Evolutionary conservation across 805 yeast genomes (phyloP), one percentile per base, ranked within the genome.

Genomic region (Starmerella roubikii): DNA sequence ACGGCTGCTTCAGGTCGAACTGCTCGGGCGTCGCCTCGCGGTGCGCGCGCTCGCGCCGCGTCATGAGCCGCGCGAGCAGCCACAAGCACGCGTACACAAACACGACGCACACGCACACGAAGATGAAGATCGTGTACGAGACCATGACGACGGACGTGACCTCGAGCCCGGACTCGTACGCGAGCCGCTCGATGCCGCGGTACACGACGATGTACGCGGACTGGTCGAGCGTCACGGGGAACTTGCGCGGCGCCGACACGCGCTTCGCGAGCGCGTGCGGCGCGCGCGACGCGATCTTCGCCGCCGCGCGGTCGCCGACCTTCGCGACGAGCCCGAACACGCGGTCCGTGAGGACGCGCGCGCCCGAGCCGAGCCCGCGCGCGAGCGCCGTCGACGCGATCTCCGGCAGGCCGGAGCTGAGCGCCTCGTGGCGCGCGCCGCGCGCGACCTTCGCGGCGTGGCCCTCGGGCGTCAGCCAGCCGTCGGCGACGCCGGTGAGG

Each of bases 111-210:
- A 80, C 78, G 15, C 86, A 85, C 59, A 79, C 74, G 34, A 86
- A 54, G 18, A 80, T 69, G 57, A 85, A 86, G 51, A 82, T 83
- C 2, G 94, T 81, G 60, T 82, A 81, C 1, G 94, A 91, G 3
- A 95, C 85, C 35, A 74, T 72, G 15, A 80, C 94, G 27, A 84
- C 72, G 7, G 91, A 71, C 2, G 94, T 82, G 35, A 74, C 74
- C 60, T 86, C 97, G 44, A 86, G 82, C 34, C 67, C 65, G 30
- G 88, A 76, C 46, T 71, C 64, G 59, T 69, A 83, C 4, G 88
- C 94, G 35, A 84, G 67, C 61, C 95, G 72, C 54, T 78, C 72
- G 49, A 86, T 83, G 46, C 97, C 97, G 62, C 97, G 71, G 44
- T 80, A 67, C 27, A 86, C 81, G 25, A 46, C 31, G 15, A 59